Base-by-base conservation (phyloP, 805 yeast species). In the Kazachstania martiniae region DNA sequence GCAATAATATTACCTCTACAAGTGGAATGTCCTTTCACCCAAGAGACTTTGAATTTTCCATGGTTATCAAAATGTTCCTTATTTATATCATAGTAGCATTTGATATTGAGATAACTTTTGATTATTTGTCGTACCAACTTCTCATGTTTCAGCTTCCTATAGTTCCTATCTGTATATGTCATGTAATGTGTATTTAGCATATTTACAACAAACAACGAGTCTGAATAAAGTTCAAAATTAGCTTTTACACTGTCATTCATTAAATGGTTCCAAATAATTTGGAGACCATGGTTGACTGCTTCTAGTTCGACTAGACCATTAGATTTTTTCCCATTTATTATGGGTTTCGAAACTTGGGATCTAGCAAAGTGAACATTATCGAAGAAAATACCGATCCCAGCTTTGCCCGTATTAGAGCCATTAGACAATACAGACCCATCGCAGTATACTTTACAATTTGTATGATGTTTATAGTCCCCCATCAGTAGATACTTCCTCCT, bases 291-390 rank as follows among this genome's bases (percentile, higher is more conserved):
- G 4, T 57, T 48, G 12, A 81, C 65, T 0, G 94, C 95, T 10
- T 60, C 52, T 8, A 86, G 65, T 54, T 87, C 96, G 1, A 94
- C 91, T 25, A 83, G 58, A 42, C 81, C 86, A 44, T 85, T 86
- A 1, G 94, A 83, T 21, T 77, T 85, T 3, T 46, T 47, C 3
- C 50, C 53, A n/a, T n/a, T n/a, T n/a, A n/a, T n/a, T n/a, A n/a
- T n/a, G n/a, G n/a, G n/a, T n/a, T n/a, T n/a, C n/a, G n/a, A n/a
- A 2, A 61, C 65, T 2, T n/a, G 25, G 16, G 83, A 59, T 0
- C 77, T 71, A 4, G 63, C 72, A 0, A 77, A 62, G 7, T 63
- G 58, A 49, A 80, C 81, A 53, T 31, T 29, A 0, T 85, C 87
- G 51, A 68, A 83, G 50, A 60, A 84, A 0, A 80, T 81, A 16